phyloP scores from a whole-genome alignment of 2,329 filamentous ascomycete species.

The Amauroascus niger region DNA sequence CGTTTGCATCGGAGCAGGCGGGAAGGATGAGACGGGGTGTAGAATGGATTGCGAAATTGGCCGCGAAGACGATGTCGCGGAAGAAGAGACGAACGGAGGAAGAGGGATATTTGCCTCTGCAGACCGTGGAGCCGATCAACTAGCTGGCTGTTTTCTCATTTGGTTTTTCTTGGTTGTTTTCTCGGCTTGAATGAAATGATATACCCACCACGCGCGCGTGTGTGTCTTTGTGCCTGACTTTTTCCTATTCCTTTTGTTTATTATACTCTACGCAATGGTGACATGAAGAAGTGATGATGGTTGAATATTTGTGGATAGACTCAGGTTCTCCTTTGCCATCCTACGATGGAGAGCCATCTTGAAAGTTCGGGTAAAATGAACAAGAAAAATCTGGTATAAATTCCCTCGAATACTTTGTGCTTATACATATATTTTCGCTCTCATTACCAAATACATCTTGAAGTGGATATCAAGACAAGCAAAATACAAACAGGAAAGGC shows the following conservation, averaged over 20 bases:
- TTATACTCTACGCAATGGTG: background rate
- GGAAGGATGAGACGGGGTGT: slow-evolving; percentile 7
- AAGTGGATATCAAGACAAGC: background rate
- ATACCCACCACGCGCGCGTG: slow-evolving; percentile 3
- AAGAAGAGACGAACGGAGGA: slow-evolving; percentile 21
- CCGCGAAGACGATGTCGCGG: slow-evolving; percentile 15
- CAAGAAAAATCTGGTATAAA: background rate
- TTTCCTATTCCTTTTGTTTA: background rate
- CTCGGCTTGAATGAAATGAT: background rate
- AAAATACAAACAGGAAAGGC: background rate
- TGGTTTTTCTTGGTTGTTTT: background rate
- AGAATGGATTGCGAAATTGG: slow-evolving; percentile 22
- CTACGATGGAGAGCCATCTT: background rate
- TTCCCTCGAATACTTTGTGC: background rate
- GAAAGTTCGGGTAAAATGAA: background rate
- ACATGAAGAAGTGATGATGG: background rate
- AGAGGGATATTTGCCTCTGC: slow-evolving; percentile 39
- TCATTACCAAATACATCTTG: background rate
- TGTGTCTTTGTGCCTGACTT: background rate
- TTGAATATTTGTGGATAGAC: background rate
- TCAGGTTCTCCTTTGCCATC: background rate
- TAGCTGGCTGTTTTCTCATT: slow-evolving; percentile 8
- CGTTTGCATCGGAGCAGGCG: slow-evolving; percentile 8
- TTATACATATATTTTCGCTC: background rate
- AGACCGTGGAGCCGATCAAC: slow-evolving; percentile 35